Conservation (phyloP, 192 early-diverging fungal genomes). For the Chytriomyces hyalinus region DNA sequence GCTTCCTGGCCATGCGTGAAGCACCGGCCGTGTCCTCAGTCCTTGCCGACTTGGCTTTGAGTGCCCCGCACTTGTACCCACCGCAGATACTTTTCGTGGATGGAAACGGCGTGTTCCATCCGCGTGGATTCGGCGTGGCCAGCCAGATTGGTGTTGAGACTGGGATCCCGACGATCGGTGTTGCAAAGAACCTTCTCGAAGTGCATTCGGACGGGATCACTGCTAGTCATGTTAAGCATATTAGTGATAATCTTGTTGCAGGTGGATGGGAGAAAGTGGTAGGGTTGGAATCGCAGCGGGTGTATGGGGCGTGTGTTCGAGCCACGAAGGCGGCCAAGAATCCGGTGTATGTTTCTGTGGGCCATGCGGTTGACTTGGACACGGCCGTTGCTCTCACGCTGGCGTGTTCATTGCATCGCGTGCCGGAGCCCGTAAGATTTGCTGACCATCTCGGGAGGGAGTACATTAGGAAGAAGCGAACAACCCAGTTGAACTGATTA, state of each 20-base stretch:
- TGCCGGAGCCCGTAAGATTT: conserved; percentile 89
- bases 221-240: conserved; percentile 59
- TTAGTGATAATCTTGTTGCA: conserved; percentile 40
- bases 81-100: conserved; percentile 79
- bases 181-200: conserved; percentile 88
- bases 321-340: conserved; percentile 57
- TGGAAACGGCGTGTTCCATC: conserved; percentile 88
- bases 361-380: conserved; percentile 74
- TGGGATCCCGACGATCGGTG: conserved; percentile 81
- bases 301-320: conserved; percentile 55
- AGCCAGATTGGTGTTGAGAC: conserved; percentile 63
- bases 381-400: conserved; percentile 75
- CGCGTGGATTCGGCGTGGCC: conserved; percentile 85
- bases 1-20: conserved; percentile 94
- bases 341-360: conserved; percentile 86
- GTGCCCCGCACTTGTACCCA: conserved; percentile 64
- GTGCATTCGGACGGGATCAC: conserved; percentile 67
- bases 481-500: too few relatives aligned
- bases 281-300: conserved; percentile 47
- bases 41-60: conserved; percentile 57
- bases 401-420: conserved; percentile 65
- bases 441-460: conserved; percentile 75
- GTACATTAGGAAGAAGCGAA: conserved; percentile 51
- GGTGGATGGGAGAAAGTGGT: conserved; percentile 53
- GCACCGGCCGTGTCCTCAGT: conserved; percentile 63